Conservation (phyloP, 805 yeast species). For the Saccharomycopsis olivae region DNA sequence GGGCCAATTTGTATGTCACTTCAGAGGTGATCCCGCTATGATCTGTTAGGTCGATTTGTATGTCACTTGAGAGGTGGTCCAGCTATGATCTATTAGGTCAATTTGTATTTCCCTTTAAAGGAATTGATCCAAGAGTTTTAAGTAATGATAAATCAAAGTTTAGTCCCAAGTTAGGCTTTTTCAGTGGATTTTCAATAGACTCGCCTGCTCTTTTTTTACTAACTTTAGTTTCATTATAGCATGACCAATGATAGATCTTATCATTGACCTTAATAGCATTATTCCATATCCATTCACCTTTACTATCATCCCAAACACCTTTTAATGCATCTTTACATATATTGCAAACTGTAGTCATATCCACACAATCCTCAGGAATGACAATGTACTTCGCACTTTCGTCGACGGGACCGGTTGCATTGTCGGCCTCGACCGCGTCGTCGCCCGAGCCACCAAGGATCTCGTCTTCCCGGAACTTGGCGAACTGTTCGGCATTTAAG, state of each 20-base stretch:
- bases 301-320: constrained; percentile 61
- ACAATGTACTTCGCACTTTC: constrained; percentile 12
- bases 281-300: constrained; percentile 77
- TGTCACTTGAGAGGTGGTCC: no score
- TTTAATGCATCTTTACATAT: constrained; percentile 57
- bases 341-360: constrained; percentile 51
- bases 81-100: no score
- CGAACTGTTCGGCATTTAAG: constrained; percentile 62
- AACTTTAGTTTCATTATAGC: constrained; percentile 50
- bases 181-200: neutral
- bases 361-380: constrained; percentile 54
- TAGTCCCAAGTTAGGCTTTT: neutral
- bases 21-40: no score
- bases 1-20: no score
- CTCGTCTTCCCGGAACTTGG: constrained; percentile 59
- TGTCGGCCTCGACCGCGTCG: neutral
- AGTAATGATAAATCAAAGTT: constrained; percentile 4
- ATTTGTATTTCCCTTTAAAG: no score
- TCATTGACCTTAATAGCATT: constrained; percentile 46
- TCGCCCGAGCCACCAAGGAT: constrained; percentile 30
- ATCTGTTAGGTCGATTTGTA: no score
- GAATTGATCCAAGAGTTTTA: constrained; percentile 2
- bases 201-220: constrained; percentile 6
- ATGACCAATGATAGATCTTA: constrained; percentile 53
- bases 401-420: constrained; percentile 17